These are phyloP conservation scores for Boechera stricta DNA, from an alignment of 345 rosid genomes.

Conservation along the genomic window DNA sequence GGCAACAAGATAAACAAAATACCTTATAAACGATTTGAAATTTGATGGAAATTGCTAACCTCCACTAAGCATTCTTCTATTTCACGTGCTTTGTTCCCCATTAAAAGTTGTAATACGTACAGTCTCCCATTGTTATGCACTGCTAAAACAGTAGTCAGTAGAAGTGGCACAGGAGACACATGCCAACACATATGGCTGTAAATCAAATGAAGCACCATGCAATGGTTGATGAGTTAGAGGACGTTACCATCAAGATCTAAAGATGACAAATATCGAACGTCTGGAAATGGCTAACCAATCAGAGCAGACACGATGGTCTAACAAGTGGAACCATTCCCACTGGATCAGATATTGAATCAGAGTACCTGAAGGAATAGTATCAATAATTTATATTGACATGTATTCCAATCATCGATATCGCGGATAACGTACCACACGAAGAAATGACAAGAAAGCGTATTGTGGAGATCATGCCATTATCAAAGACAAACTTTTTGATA, in stretches of 20 bases:
- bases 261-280: conserved; percentile 15
- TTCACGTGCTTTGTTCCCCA: conserved; percentile 35
- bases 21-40: conserved; percentile 15
- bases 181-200: conserved; percentile 19
- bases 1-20: conserved; percentile 25
- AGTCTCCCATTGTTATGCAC: conserved; percentile 29
- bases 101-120: neutral
- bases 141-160: conserved; percentile 22
- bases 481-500: conserved; percentile 11
- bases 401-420: neutral
- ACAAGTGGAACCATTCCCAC: neutral
- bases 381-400: neutral
- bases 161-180: conserved; percentile 33
- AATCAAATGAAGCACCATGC: conserved; percentile 28
- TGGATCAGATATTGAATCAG: neutral
- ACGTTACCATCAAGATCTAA: conserved; percentile 37
- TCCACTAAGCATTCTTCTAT: conserved; percentile 33
- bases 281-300: conserved; percentile 25
- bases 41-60: conserved; percentile 35
- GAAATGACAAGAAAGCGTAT: conserved; percentile 16
- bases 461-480: conserved; percentile 23
- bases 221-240: conserved; percentile 36
- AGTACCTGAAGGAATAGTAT: neutral
- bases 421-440: conserved; percentile 12
- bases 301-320: conserved; percentile 23